Conservation (phyloP, 2,329 filamentous ascomycete genomes). For the Talaromyces funiculosus region DNA sequence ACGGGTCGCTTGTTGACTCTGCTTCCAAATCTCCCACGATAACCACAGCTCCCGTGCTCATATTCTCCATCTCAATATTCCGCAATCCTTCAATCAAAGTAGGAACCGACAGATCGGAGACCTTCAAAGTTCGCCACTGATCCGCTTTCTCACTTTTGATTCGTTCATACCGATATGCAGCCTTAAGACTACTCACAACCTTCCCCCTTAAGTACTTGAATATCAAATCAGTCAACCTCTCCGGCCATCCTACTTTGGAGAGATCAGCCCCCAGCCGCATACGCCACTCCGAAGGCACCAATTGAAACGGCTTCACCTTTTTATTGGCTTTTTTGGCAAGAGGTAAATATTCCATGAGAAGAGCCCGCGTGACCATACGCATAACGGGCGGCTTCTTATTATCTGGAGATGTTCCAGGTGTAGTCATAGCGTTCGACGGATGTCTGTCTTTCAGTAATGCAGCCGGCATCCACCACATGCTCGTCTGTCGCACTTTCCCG, state of each 20-base stretch:
- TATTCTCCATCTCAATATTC: conserved; percentile 8
- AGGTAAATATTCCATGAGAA: conserved; percentile 19
- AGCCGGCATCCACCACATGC: conserved; percentile 31
- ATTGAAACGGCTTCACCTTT: not conserved
- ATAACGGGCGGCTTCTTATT: conserved; percentile 17
- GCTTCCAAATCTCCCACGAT: conserved; percentile 1
- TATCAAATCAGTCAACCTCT: conserved; percentile 44
- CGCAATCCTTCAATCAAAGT: conserved; percentile 1
- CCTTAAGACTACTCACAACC: conserved; percentile 33
- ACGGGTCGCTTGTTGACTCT: not conserved
- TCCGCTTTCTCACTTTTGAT: not conserved
- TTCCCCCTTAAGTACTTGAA: conserved; percentile 33
- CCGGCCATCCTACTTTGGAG: conserved; percentile 39
- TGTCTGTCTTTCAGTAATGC: conserved; percentile 29
- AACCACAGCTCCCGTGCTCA: conserved; percentile 8
- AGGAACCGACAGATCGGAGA: not conserved
- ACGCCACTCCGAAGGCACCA: conserved; percentile 3
- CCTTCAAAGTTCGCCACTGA: conserved; percentile 5
- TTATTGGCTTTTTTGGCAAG: conserved; percentile 3
- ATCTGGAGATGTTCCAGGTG: not conserved
- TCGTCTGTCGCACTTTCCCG: not conserved
- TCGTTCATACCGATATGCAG: conserved; percentile 20
- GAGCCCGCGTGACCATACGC: conserved; percentile 25
- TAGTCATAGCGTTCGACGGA: not conserved
- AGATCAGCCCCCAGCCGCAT: conserved; percentile 21